Base-by-base conservation (phyloP, 108 stramenopile genomes). In the Stephanodiscus triporus region DNA sequence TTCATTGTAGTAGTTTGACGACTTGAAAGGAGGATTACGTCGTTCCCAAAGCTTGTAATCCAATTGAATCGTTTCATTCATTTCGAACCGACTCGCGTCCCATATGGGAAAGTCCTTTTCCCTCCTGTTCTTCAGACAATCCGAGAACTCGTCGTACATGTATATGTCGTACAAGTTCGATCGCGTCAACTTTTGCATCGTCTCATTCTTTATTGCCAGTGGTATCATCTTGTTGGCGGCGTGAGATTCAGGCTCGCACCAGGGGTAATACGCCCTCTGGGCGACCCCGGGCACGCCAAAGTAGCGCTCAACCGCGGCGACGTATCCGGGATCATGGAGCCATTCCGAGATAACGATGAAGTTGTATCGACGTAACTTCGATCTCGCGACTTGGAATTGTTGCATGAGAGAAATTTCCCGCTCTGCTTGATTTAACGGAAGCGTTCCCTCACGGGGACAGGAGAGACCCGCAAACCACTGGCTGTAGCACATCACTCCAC, bases 301-400 rank as follows among this genome's bases (percentile, higher is more conserved):
- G 8, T 75, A 64, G 19, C 55, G 34, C 59, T 82, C 81, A n/a
- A 79, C 36, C 9, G 73, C 77, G 13, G 51, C 17, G 0, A 40
- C 81, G 51, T 82, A 82, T 9, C 19, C 34, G 43, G 73, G 50
- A 75, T 82, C 58, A 19, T 22, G 30, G 5, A 82, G 66, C 50
- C 53, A 63, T 17, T 82, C 81, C n/a, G 78, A 26, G 9, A 79
- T 40, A n/a, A 78, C 30, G 54, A 82, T 63, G 13, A 82, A 42
- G 49, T 82, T 78, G 54, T 82, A 82, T 26, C 68, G 47, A 4
- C 29, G 29, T 20, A 82, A 49, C 48, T 72, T 73, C 13, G 49
- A 40, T 37, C 42, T 67, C 17, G 81, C 77, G 38, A 82, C 67
- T 0, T 47, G 22, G 29, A 54, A 64, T 37, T 75, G 73, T 22